Base-by-base conservation (phyloP, 208 protist species). In the Vickermania spadyakhi region DNA sequence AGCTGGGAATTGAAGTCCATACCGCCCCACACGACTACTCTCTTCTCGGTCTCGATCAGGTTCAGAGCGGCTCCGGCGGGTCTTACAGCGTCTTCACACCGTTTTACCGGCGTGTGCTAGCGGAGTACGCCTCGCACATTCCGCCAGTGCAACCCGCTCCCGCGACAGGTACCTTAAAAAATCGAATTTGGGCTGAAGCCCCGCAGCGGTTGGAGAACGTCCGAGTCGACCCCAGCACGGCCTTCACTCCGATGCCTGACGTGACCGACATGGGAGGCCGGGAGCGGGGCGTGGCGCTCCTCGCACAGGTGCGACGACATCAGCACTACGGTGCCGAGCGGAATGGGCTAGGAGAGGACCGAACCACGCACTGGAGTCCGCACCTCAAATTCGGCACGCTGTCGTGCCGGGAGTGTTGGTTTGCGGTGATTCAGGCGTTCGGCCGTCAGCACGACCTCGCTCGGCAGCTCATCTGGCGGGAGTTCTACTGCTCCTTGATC, bases 341-440 rank as follows among this genome's bases (percentile, higher is more conserved):
- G 13, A 66, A 91, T 52, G 55, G 73, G 42, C 79, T 91, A 31
- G 64, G 72, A 0, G 64, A 58, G 18, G 81, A 91, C 56, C 22
- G 66, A 26, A 91, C 84, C 1, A 82, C 79, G 58, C 81, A 85
- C 62, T 66, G 87, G 1, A 89, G 81, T 60, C 79, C 84, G 18
- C 78, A 89, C 60, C 30, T 91, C 36, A 91, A 91, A 66, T 91
- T 86, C 66, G 84, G 84, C 50, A 83, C 77, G 7, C 69, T 91
- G 13, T 87, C 79, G 14, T 64, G 74, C 22, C 78, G 84, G 3
- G 84, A 91, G 64, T 73, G 68, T 27, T 88, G 77, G 75, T 58
- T 79, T 14, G 27, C 58, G 2, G 52, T 68, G 7, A 67, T 77
- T 25, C 22, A 56, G 21, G 28, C 60, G 7, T 59, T 86, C 2